Conservation (phyloP, 148 eudicot genomes). For the Spergularia bocconei region DNA sequence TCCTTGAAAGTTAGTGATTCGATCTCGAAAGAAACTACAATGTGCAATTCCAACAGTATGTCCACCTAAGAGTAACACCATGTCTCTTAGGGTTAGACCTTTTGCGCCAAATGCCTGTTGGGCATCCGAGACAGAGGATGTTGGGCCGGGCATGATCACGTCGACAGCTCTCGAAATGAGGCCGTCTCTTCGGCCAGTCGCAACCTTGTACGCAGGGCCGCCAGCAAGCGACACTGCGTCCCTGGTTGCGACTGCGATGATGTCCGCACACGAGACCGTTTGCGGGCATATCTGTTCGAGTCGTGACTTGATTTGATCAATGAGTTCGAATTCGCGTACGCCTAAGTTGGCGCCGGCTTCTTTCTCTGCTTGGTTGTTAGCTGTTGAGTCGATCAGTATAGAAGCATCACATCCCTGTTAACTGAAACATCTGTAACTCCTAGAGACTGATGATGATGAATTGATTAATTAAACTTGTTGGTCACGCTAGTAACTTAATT, state of each 20-base stretch:
- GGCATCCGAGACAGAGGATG: constrained; percentile 18
- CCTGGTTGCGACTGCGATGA: constrained; percentile 23
- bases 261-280: constrained; percentile 28
- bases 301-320: constrained; percentile 22
- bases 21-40: constrained; percentile 26
- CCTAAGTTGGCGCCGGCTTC: constrained; percentile 18
- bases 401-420: constrained; percentile 26
- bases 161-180: constrained; percentile 15
- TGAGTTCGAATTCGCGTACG: constrained; percentile 17
- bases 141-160: constrained; percentile 24
- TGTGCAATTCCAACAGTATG: constrained; percentile 31
- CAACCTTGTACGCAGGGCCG: constrained; percentile 16
- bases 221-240: constrained; percentile 19
- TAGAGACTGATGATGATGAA: too few relatives aligned
- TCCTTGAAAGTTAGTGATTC: constrained; percentile 24
- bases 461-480: too few relatives aligned
- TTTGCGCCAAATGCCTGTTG: constrained; percentile 10
- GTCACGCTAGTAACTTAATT: too few relatives aligned
- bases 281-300: constrained; percentile 16
- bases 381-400: constrained; percentile 21
- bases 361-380: constrained; percentile 23
- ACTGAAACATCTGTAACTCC: too few relatives aligned
- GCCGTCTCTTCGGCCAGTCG: constrained; percentile 26
- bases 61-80: constrained; percentile 29
- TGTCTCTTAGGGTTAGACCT: constrained; percentile 22